phyloP scores from a whole-genome alignment of 2,329 filamentous ascomycete species.

The Aureobasidium sp. region DNA sequence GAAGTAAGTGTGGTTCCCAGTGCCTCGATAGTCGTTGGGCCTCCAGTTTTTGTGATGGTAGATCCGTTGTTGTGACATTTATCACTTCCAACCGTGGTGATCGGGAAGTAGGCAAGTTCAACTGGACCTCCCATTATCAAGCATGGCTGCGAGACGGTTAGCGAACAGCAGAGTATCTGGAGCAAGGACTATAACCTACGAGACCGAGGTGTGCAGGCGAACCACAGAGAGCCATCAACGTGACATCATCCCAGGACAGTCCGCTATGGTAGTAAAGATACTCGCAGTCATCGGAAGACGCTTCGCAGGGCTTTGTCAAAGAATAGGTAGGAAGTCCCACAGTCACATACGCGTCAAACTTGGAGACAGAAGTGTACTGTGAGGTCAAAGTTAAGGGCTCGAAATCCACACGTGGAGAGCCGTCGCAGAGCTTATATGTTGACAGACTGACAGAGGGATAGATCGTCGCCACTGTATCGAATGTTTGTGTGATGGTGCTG shows the following conservation, averaged over 20 bases:
- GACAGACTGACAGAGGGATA: slow-evolving; percentile 6
- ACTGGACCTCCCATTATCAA: slow-evolving; percentile 23
- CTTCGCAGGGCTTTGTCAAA: slow-evolving; percentile 17
- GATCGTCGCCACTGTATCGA: neutral
- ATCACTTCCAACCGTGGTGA: slow-evolving; percentile 14
- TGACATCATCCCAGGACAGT: slow-evolving; percentile 12
- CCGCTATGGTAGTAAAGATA: slow-evolving; percentile 18
- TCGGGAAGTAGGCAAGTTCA: slow-evolving; percentile 23
- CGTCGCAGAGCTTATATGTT: slow-evolving; percentile 23
- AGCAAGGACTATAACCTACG: neutral
- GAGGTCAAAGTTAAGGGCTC: slow-evolving; percentile 17
- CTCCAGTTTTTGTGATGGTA: slow-evolving; percentile 7
- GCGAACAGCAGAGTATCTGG: neutral
- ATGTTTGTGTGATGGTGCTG: neutral
- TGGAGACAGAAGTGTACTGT: slow-evolving; percentile 3
- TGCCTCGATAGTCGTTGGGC: slow-evolving; percentile 15
- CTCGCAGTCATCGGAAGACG: slow-evolving; percentile 16
- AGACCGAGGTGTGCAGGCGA: slow-evolving; percentile 13
- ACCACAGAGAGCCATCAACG: slow-evolving; percentile 17
- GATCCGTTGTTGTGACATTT: slow-evolving; percentile 7
- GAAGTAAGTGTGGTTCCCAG: slow-evolving; percentile 22
- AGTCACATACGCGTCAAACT: neutral
- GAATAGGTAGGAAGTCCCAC: slow-evolving; percentile 14
- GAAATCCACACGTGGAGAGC: slow-evolving; percentile 20
- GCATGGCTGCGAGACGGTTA: slow-evolving; percentile 16